Conservation (phyloP, 176 grass and related monocot species). For the Oryza australiensis region DNA sequence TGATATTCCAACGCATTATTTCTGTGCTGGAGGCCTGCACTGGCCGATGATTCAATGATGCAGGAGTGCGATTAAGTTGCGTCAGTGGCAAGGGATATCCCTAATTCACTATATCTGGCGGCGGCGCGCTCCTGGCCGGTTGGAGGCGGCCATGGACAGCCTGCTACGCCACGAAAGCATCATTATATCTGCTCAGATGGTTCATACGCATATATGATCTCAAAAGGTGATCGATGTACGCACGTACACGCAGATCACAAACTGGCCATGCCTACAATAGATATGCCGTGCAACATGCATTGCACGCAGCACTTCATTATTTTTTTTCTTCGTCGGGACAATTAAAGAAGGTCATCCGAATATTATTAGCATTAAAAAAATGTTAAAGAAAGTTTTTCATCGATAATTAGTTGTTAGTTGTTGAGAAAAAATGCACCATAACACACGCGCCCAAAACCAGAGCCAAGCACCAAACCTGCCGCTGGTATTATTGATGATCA, state of each 20-base stretch:
- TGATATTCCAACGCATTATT: not conserved
- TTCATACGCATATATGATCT: not conserved
- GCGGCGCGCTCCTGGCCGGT: not conserved
- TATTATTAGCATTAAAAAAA: too few relatives aligned
- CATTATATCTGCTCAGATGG: constrained; percentile 9
- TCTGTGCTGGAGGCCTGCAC: not conserved
- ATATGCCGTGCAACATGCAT: not conserved
- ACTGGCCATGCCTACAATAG: not conserved
- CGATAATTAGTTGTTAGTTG: too few relatives aligned
- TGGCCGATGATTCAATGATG: constrained; percentile 17
- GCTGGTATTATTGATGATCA: not conserved
- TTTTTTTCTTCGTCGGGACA: too few relatives aligned
- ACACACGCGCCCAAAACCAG: too few relatives aligned
- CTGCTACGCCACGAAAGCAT: constrained; percentile 63
- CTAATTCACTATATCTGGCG: not conserved
- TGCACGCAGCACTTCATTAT: not conserved
- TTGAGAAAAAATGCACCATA: too few relatives aligned
- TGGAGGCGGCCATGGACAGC: not conserved
- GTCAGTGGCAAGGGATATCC: constrained; percentile 36
- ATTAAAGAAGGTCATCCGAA: too few relatives aligned
- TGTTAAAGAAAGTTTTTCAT: too few relatives aligned
- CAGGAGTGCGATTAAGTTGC: constrained; percentile 16
- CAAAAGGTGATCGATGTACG: not conserved
- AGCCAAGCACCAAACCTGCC: too few relatives aligned
- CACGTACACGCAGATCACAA: not conserved